Base-by-base conservation (phyloP, 2,329 filamentous ascomycete species). In the Ceratocystis harringtonii region DNA sequence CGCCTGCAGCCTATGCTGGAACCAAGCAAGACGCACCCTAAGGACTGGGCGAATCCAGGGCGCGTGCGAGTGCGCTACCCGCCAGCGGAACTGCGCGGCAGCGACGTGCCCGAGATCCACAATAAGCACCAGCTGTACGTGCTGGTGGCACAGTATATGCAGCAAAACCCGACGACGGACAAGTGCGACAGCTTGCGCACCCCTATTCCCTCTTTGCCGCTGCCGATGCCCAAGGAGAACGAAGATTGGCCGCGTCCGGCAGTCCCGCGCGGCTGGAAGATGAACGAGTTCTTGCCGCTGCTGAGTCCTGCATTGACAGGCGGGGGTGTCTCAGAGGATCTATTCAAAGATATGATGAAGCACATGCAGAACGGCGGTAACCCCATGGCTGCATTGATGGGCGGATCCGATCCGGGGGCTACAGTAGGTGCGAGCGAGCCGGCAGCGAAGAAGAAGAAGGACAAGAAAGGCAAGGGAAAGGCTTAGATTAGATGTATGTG, bases 21-120 rank as follows among this genome's bases (percentile, higher is more conserved):
- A 77, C 90, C 92, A 0, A 88, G 88, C 73, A 96, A 96, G 79
- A 82, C 85, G 68, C 94, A 99, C 76, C 94, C 94, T 5, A 92
- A 94, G 77, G 94, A 99, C 78, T 99, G 94, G 94, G 87, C 88
- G 66, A 99, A 99, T 78, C 94, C 94, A 12, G 94, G 94, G 2
- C 82, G 94, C 67, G 89, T 97, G 69, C 85, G 89, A 70, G 84
- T 97, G 62, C 78, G 86, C 72, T 78, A 96, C n/a, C 87, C 84
- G 74, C 77, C 74, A 69, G 71, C 68, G 67, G 69, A 60, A 57
- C 68, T 67, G 6, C 58, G 65, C 22, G n/a, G 8, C 28, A 58
- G 55, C 28, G 66, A 69, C 64, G 69, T 69, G 60, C 65, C 70
- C 50, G 72, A 81, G 72, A 74, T 96, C 65, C 87, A 84, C 74